Base-by-base conservation (phyloP, 768 basidiomycete genomes). In the Leccinum fibrillosum region DNA sequence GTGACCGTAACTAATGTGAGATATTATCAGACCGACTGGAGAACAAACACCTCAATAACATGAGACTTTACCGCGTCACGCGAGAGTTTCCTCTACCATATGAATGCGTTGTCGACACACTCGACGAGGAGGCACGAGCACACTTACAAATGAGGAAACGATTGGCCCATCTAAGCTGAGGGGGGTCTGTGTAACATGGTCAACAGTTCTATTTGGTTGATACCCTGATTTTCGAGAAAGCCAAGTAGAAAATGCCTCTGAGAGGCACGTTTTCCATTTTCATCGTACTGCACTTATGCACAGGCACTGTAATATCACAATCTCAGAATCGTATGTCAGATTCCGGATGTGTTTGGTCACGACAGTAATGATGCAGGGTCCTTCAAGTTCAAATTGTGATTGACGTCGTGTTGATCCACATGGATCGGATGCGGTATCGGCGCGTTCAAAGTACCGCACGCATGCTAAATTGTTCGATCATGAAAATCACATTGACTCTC, bases 31-130 rank as follows among this genome's bases (percentile, higher is more conserved):
- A 83, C 72, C 90, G 91, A 63, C 74, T 92, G 42, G 91, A 95
- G 72, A 94, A 90, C 74, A 94, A 97, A 74, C 94, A 97, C 62
- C 75, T 95, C 26, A 91, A 91, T 78, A 97, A 97, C 71, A 84
- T 90, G 72, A 92, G 92, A 80, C 90, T 93, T 64, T 94, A 93
- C 71, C 90, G 94, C 23, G 85, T 90, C 45, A 92, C 89, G 2
- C 80, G 88, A 25, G 93, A 97, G 66, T 84, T 93, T 17, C 89
- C 92, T 0, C 73, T 96, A 34, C 93, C 92, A 2, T 96, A 50
- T 50, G 30, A 32, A 9, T 23, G 95, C 70, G 68, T 75, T 2
- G 75, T 86, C 54, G 82, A 86, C 49, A 56, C 62, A 30, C 67
- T 75, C 34, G 78, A 79, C 23, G 79, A 80, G 17, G 80, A 77